phyloP scores from a whole-genome alignment of 345 rosid species.

The Lumnitzera littorea region DNA sequence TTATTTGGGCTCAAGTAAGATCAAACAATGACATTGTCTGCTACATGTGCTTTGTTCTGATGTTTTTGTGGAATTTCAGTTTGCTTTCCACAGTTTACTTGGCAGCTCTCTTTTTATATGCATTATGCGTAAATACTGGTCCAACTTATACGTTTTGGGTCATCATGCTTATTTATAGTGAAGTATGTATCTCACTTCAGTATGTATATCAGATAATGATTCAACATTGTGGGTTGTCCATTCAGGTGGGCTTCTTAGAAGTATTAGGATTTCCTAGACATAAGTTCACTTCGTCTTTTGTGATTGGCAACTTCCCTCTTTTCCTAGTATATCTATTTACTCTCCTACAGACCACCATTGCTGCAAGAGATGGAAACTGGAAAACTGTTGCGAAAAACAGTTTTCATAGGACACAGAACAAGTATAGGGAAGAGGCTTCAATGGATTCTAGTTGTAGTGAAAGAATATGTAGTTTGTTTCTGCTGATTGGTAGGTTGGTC shows the following conservation, averaged over 20 bases:
- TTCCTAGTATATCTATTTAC: slow-evolving; percentile 34
- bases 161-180: slow-evolving; percentile 34
- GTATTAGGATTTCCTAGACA: slow-evolving; percentile 34
- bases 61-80: slow-evolving; percentile 40
- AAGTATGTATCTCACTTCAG: slow-evolving; percentile 26
- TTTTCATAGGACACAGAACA: slow-evolving; percentile 11
- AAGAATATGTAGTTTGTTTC: slow-evolving; percentile 7
- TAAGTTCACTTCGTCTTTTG: slow-evolving; percentile 27
- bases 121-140: slow-evolving; percentile 29
- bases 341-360: slow-evolving; percentile 30
- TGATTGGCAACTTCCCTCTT: slow-evolving; percentile 29
- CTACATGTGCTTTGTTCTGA: slow-evolving; percentile 35
- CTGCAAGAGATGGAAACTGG: slow-evolving; percentile 25
- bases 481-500: slow-evolving; percentile 7
- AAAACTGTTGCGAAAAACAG: slow-evolving; percentile 5
- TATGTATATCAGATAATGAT: slow-evolving; percentile 39
- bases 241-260: slow-evolving; percentile 18
- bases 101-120: slow-evolving; percentile 32
- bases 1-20: slow-evolving; percentile 34
- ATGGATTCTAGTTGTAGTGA: slow-evolving; percentile 10
- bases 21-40: slow-evolving; percentile 37
- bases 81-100: slow-evolving; percentile 36
- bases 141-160: slow-evolving; percentile 37
- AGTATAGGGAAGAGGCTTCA: slow-evolving; percentile 4
- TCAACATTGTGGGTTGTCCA: slow-evolving; percentile 25